A percentile compares a stretch with the other conserved stretches of the same genome.
phyloP scores from a whole-genome alignment of 495 filamentous ascomycete genomes.

The Tetracladium setigerum region DNA sequence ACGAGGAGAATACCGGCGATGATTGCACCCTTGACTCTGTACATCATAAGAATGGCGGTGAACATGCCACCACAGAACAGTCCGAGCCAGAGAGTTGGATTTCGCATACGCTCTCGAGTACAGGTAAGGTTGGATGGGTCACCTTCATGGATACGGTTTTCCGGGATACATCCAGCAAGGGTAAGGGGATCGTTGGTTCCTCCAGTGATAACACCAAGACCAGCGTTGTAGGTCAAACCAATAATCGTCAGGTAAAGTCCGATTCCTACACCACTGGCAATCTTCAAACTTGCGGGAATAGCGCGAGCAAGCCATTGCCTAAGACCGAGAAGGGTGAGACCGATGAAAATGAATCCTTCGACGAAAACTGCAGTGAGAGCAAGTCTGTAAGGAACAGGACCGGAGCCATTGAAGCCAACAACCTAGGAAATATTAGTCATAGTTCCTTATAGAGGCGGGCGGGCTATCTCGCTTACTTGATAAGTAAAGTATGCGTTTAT shows the following conservation, averaged over 20 bases:
- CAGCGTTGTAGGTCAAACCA: constrained; percentile 69
- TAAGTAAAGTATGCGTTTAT: constrained; percentile 81
- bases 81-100: constrained; percentile 72
- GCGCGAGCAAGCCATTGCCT: constrained; percentile 76
- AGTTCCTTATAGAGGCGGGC: no score
- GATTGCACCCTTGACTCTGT: constrained; percentile 74
- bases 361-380: constrained; percentile 78
- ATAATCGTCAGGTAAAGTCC: constrained; percentile 76
- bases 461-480: no score
- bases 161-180: constrained; percentile 54
- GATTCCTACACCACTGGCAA: constrained; percentile 76
- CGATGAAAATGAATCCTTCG: constrained; percentile 68
- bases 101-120: constrained; percentile 60
- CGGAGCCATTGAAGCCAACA: constrained; percentile 63
- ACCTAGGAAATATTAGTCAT: no score
- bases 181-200: constrained; percentile 50
- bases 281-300: constrained; percentile 71
- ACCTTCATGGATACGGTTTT: not conserved
- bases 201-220: constrained; percentile 66
- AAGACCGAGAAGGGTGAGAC: constrained; percentile 62
- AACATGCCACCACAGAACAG: constrained; percentile 77
- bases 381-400: constrained; percentile 57
- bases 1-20: constrained; percentile 74
- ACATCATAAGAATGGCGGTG: constrained; percentile 71
- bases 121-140: constrained; percentile 5